phyloP scores from a whole-genome alignment of 306 rosid species.

The Fragaria ananassa region DNA sequence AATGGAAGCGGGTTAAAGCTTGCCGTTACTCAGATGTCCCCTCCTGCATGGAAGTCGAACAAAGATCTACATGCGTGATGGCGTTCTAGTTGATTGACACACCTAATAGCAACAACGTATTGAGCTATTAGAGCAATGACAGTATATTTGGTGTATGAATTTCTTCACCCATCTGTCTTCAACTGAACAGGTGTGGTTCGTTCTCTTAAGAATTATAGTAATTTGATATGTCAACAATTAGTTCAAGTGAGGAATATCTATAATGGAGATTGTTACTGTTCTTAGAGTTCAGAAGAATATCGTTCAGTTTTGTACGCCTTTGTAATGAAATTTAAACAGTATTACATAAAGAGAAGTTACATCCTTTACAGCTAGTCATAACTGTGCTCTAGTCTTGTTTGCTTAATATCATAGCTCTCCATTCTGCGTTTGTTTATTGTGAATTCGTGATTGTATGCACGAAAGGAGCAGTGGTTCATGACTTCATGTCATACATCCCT shows the following conservation, averaged over 20 bases:
- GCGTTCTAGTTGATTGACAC: slow-evolving; percentile 1
- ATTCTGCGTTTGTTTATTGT: background rate
- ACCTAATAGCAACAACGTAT: slow-evolving; percentile 17
- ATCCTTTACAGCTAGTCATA: background rate
- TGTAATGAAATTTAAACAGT: slow-evolving; percentile 1
- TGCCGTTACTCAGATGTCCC: slow-evolving; percentile 34
- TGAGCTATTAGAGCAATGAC: slow-evolving; percentile 6
- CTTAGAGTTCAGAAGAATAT: background rate
- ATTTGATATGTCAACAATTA: slow-evolving; percentile 31
- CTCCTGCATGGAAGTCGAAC: slow-evolving; percentile 61
- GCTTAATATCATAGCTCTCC: background rate
- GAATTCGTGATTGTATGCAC: background rate
- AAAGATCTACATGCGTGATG: slow-evolving; percentile 59
- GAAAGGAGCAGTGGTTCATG: too few species aligned
- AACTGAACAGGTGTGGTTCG: slow-evolving; percentile 25
- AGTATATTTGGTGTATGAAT: slow-evolving; percentile 32
- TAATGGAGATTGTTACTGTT: slow-evolving; percentile 22
- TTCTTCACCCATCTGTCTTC: slow-evolving; percentile 26
- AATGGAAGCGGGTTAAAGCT: slow-evolving; percentile 43
- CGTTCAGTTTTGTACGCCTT: slow-evolving; percentile 17
- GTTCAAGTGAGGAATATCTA: slow-evolving; percentile 29
- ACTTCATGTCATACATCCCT: background rate
- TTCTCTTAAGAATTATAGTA: slow-evolving; percentile 27
- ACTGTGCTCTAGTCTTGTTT: background rate
- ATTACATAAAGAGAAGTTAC: background rate